Evolutionary conservation across 2,329 filamentous ascomycete genomes (phyloP).

Genomic region (Colletotrichum lentis): DNA sequence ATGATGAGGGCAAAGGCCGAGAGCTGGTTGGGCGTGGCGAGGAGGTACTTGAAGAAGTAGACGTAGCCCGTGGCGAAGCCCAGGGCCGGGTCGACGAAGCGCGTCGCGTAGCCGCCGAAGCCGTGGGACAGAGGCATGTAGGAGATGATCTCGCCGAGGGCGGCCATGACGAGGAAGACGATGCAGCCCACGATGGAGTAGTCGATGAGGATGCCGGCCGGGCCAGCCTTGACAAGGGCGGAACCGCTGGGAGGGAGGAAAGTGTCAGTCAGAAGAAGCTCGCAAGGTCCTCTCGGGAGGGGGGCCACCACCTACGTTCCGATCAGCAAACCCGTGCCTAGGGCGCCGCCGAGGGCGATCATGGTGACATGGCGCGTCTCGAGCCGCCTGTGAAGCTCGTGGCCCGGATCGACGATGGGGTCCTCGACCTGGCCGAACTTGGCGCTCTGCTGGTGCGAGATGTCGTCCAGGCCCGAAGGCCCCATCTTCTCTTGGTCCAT

Average conservation of each 20-base stretch:
- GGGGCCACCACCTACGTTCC: slow-evolving; percentile 47
- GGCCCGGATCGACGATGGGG: slow-evolving; percentile 10
- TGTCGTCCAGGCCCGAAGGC: not conserved
- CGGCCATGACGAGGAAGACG: slow-evolving; percentile 64
- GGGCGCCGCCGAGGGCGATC: slow-evolving; percentile 51
- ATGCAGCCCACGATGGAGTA: slow-evolving; percentile 56
- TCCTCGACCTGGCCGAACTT: slow-evolving; percentile 23
- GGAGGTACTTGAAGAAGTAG: slow-evolving; percentile 32
- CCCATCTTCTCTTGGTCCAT: slow-evolving; percentile 25
- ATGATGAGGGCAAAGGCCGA: slow-evolving; percentile 48
- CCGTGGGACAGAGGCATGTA: slow-evolving; percentile 48
- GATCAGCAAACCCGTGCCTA: slow-evolving; percentile 57
- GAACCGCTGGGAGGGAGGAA: slow-evolving; percentile 46
- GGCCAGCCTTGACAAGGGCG: slow-evolving; percentile 58
- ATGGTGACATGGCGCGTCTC: slow-evolving; percentile 47
- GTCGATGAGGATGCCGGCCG: slow-evolving; percentile 50
- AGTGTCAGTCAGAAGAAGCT: not conserved
- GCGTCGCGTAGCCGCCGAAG: slow-evolving; percentile 70
- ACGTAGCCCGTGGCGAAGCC: slow-evolving; percentile 30
- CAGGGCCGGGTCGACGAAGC: slow-evolving; percentile 62
- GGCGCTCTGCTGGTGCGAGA: slow-evolving; percentile 14
- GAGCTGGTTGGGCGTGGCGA: slow-evolving; percentile 49
- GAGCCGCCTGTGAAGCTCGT: slow-evolving; percentile 38
- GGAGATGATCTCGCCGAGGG: slow-evolving; percentile 48
- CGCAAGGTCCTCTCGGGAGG: not conserved